These are phyloP conservation scores for Pleurostoma richardsiae DNA, from an alignment of 2,329 filamentous ascomycete species.

Conservation along the genomic window DNA sequence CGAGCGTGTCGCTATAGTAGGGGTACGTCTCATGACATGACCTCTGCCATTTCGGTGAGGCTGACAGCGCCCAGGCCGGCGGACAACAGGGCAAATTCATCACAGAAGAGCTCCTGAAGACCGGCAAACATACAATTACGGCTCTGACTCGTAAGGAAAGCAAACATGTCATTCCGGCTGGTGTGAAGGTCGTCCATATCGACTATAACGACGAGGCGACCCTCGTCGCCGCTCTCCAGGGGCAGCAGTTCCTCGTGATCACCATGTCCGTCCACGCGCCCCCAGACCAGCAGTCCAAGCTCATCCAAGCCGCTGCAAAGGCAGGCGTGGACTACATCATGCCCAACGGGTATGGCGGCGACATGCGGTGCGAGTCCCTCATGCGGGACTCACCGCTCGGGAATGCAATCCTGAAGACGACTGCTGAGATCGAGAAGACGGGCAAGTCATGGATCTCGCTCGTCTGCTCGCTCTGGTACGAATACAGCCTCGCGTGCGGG, in stretches of 20 bases:
- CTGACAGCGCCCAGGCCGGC: background rate
- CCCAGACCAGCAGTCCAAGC: constrained; percentile 15
- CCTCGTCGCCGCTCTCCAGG: constrained; percentile 9
- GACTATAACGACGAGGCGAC: constrained; percentile 15
- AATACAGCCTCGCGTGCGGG: constrained; percentile 33
- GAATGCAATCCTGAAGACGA: constrained; percentile 11
- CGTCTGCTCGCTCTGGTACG: constrained; percentile 46
- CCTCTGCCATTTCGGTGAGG: no score
- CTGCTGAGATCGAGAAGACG: constrained; percentile 32
- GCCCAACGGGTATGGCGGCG: constrained; percentile 43
- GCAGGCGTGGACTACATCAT: constrained; percentile 50
- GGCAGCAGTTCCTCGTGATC: constrained; percentile 13
- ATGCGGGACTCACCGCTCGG: constrained; percentile 28
- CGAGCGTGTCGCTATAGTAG: no score
- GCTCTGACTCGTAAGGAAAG: background rate
- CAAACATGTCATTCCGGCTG: background rate
- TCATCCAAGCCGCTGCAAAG: constrained; percentile 49
- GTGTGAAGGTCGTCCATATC: background rate
- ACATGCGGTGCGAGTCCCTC: constrained; percentile 29
- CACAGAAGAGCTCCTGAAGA: background rate
- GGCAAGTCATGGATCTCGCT: constrained; percentile 31
- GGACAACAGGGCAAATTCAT: background rate
- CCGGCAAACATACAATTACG: background rate
- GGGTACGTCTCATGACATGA: no score
- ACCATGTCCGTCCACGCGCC: constrained; percentile 12